A percentile compares a stretch with the other conserved stretches of the same genome.
These are phyloP conservation scores for Papiliotrema terrestris DNA, from an alignment of 1,284 basidiomycete genomes.

Conservation along the genomic window DNA sequence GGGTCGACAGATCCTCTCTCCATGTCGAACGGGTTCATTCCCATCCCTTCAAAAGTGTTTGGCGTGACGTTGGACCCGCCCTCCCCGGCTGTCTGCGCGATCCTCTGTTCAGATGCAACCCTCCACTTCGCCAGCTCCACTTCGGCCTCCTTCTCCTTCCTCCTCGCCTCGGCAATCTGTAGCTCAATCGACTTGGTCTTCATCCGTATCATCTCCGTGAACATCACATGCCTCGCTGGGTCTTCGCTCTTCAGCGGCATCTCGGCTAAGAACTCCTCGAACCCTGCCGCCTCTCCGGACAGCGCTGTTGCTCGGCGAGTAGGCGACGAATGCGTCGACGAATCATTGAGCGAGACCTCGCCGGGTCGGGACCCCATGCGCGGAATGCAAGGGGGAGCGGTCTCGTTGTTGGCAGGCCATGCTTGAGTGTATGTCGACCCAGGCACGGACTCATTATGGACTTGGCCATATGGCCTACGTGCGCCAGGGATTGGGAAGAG, in stretches of 20 bases:
- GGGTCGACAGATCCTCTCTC: not conserved
- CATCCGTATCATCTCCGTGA: slow-evolving; percentile 41
- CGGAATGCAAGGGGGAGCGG: not conserved
- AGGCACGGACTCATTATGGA: not conserved
- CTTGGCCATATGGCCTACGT: not conserved
- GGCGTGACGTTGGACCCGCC: too few species aligned
- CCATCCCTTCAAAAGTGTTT: not conserved
- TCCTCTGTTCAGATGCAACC: not conserved
- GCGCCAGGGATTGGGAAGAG: not conserved
- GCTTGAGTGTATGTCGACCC: not conserved
- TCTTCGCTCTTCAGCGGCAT: slow-evolving; percentile 31
- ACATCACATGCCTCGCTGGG: slow-evolving; percentile 27
- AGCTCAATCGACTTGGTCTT: slow-evolving; percentile 41
- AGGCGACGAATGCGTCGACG: too few species aligned
- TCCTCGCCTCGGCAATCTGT: slow-evolving; percentile 43
- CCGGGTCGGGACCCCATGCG: not conserved
- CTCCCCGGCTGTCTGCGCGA: not conserved
- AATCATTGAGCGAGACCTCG: too few species aligned
- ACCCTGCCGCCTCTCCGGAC: not conserved
- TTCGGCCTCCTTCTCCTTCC: slow-evolving; percentile 42
- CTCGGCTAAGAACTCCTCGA: not conserved
- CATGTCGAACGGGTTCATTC: slow-evolving; percentile 1
- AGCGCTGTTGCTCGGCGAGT: not conserved
- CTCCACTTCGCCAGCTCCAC: slow-evolving; percentile 36
- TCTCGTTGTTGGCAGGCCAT: not conserved